Conservation (phyloP, 2,329 filamentous ascomycete genomes). For the Dothiorella sarmentorum region DNA sequence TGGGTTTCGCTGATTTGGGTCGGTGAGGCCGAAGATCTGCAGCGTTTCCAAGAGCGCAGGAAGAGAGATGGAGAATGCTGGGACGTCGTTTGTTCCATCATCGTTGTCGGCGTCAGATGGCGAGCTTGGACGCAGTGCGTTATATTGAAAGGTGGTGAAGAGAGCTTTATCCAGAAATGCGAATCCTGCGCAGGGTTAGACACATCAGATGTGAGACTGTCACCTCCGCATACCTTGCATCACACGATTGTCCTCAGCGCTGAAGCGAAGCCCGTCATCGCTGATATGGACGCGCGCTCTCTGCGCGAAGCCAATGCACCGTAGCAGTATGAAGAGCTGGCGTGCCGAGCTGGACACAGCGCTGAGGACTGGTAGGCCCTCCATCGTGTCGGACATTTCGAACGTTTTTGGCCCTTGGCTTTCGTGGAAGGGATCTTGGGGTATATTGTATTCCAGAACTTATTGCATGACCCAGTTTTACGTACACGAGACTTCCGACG, state of each 20-base stretch:
- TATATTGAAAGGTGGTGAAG: constrained; percentile 80
- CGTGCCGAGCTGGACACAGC: constrained; percentile 75
- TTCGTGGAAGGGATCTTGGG: constrained; percentile 19
- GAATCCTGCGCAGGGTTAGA: constrained; percentile 49
- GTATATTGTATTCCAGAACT: constrained; percentile 22
- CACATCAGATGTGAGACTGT: not conserved
- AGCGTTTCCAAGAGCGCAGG: constrained; percentile 86
- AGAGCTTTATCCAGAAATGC: constrained; percentile 85
- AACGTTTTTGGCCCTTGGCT: not conserved
- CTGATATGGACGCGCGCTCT: constrained; percentile 73
- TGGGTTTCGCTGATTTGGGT: constrained; percentile 27
- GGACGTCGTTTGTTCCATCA: constrained; percentile 46
- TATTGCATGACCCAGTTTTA: constrained; percentile 36
- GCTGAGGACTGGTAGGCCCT: constrained; percentile 59
- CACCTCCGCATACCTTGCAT: constrained; percentile 68
- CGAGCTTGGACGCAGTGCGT: constrained; percentile 37
- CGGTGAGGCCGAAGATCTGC: constrained; percentile 79
- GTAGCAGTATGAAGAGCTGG: constrained; percentile 64
- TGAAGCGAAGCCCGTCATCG: constrained; percentile 79
- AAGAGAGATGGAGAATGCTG: constrained; percentile 83
- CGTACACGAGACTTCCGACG: constrained; percentile 32
- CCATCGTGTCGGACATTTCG: constrained; percentile 5
- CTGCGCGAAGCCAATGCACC: constrained; percentile 59
- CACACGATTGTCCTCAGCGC: constrained; percentile 80
- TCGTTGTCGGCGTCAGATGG: constrained; percentile 33